Evolutionary conservation across 805 yeast species (phyloP).

Genomic region (Zygosaccharomyces bisporus): DNA sequence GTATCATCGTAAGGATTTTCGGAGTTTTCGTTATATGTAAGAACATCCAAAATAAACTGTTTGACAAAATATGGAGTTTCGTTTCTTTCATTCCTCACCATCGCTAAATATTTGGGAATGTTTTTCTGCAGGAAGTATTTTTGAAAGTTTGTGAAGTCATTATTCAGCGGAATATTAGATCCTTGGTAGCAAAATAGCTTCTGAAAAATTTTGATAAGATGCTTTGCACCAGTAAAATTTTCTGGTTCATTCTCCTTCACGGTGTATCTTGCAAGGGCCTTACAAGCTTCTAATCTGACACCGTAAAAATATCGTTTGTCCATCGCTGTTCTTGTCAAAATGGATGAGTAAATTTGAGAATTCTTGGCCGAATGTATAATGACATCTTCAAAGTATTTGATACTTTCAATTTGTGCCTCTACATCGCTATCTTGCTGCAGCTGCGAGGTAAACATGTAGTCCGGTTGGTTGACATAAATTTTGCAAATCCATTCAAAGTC

Average conservation of each 20-base stretch:
- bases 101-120: slow-evolving; percentile 59
- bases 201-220: slow-evolving; percentile 66
- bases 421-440: slow-evolving; percentile 92
- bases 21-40: slow-evolving; percentile 82
- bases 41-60: slow-evolving; percentile 60
- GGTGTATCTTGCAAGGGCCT: slow-evolving; percentile 68
- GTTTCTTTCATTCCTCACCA: slow-evolving; percentile 59
- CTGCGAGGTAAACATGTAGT: slow-evolving; percentile 92
- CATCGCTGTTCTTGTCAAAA: slow-evolving; percentile 72
- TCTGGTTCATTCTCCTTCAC: slow-evolving; percentile 32
- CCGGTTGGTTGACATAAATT: slow-evolving; percentile 80
- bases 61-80: slow-evolving; percentile 57
- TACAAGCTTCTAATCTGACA: slow-evolving; percentile 80
- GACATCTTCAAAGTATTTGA: slow-evolving; percentile 61
- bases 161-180: slow-evolving; percentile 67
- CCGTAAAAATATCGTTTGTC: slow-evolving; percentile 87
- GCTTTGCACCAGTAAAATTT: slow-evolving; percentile 47
- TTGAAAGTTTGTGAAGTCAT: slow-evolving; percentile 72
- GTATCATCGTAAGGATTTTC: slow-evolving; percentile 74
- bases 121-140: slow-evolving; percentile 66
- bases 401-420: slow-evolving; percentile 88
- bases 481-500: slow-evolving; percentile 96
- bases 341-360: slow-evolving; percentile 64
- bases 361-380: slow-evolving; percentile 20
- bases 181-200: slow-evolving; percentile 67